Evolutionary conservation across 192 early-diverging fungal genomes (phyloP), one percentile per base, ranked within the genome.

Genomic region (Piromyces finnis): DNA sequence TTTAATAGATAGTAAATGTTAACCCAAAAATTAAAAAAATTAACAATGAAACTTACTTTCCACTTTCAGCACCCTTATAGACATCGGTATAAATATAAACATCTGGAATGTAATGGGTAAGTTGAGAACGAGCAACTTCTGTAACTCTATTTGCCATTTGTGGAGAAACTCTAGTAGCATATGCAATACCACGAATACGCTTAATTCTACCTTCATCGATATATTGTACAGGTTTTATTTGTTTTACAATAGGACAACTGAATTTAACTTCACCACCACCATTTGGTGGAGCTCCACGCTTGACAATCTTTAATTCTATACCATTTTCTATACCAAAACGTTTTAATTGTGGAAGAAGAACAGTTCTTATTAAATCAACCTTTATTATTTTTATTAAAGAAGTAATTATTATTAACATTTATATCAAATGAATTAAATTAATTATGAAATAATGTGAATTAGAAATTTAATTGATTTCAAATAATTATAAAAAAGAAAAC

Each of bases 31-130:
- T 6, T 6, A 32, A 32, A 32, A 32, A 32, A 32, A 32, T 32
- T 32, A 32, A 32, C 30, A 32, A 32, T 9, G 13, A n/a, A n/a
- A 17, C 81, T 27, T 77, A 86, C 81, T 77, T 41, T 36, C 97
- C 96, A 26, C 93, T 92, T 81, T 99, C 96, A 13, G 92, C 93
- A n/a, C 97, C 96, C 83, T 96, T 96, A 85, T 94, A 98, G 77
- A 97, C 94, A 86, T 98, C 97, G 29, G 97, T 96, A 85, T 96
- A 97, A 79, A 99, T 92, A 83, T 97, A 97, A 36, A 99, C 94
- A 84, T 99, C 96, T 11, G 96, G 96, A 81, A 98, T 97, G 85
- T 93, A 98, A 81, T 91, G 90, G 79, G 96, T 97, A 79, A 99
- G 86, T 82, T 95, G 87, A 9, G 90, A 86, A 77, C 97, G 87